phyloP scores from a whole-genome alignment of 2,329 filamentous ascomycete genomes.

The Xylariaceae sp. region DNA sequence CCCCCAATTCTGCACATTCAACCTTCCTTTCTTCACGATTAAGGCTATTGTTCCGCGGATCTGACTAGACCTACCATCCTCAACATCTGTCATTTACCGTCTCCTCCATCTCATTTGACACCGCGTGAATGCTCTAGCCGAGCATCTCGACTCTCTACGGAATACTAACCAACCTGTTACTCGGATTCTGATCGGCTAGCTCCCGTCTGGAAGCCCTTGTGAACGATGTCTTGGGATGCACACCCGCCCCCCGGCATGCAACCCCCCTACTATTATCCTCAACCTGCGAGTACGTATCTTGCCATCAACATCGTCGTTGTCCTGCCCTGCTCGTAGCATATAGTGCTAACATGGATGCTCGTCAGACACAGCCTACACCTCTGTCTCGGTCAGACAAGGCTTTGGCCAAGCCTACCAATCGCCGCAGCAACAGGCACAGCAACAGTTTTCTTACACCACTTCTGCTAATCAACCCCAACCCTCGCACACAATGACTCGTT shows the following conservation, averaged over 20 bases:
- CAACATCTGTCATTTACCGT: slow-evolving; percentile 6
- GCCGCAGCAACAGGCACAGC: slow-evolving; percentile 25
- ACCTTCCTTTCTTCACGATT: not conserved
- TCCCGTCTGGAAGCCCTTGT: not conserved
- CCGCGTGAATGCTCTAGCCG: not conserved
- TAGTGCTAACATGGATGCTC: slow-evolving; percentile 27
- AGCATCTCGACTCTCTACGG: slow-evolving; percentile 3
- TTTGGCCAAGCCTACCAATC: slow-evolving; percentile 32
- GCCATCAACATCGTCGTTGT: not conserved
- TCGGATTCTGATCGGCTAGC: not conserved
- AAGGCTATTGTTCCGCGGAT: not conserved
- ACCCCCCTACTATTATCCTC: slow-evolving; percentile 27
- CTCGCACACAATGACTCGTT: slow-evolving; percentile 27
- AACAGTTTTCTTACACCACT: slow-evolving; percentile 30
- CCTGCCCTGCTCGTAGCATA: not conserved
- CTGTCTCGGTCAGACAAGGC: slow-evolving; percentile 39
- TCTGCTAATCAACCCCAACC: slow-evolving; percentile 33
- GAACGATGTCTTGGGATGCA: slow-evolving; percentile 30
- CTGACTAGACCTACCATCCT: not conserved
- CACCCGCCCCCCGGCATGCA: slow-evolving; percentile 28
- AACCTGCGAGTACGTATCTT: slow-evolving; percentile 21
- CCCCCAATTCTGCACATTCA: slow-evolving; percentile 8
- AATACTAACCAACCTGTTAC: slow-evolving; percentile 18
- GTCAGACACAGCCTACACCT: slow-evolving; percentile 39
- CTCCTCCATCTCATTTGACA: not conserved